Percentiles rank a stretch among this genome's conserved stretches.
These are phyloP conservation scores for Fonticula alba DNA, from an alignment of 78 protist species.

Conservation along the genomic window DNA sequence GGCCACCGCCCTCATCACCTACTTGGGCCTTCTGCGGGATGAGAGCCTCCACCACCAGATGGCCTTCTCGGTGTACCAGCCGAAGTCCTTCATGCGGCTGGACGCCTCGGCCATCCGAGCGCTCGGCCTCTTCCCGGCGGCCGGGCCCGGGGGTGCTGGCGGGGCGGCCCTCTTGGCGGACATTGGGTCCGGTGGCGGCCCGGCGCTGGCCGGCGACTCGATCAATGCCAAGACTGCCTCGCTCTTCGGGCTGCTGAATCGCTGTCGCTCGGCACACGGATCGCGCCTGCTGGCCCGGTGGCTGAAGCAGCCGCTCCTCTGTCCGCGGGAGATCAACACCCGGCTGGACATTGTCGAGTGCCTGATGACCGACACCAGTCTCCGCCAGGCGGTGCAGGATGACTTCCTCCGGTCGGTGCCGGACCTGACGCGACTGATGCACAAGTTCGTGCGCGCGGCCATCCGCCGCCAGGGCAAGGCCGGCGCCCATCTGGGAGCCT, in stretches of 20 bases:
- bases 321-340: constrained; percentile 23
- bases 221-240: constrained; percentile 2
- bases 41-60: constrained; percentile 19
- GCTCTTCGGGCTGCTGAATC: constrained; percentile 44
- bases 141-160: background rate
- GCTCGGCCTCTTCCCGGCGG: constrained; percentile 36
- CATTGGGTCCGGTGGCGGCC: background rate
- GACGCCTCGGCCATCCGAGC: constrained; percentile 67
- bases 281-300: constrained; percentile 56
- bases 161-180: background rate
- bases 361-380: constrained; percentile 14
- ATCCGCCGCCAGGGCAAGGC: too few species aligned
- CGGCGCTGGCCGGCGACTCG: background rate
- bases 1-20: constrained; percentile 22
- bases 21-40: constrained; percentile 33
- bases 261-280: constrained; percentile 73
- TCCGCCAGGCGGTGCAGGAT: constrained; percentile 19
- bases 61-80: constrained; percentile 17
- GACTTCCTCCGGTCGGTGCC: constrained; percentile 10
- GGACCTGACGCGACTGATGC: constrained; percentile 28
- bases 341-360: constrained; percentile 37
- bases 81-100: constrained; percentile 46
- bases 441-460: constrained; percentile 6
- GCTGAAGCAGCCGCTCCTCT: constrained; percentile 68
- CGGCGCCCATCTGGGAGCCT: background rate